Conservation (phyloP, 306 rosid genomes). For the Rosa rugosa region DNA sequence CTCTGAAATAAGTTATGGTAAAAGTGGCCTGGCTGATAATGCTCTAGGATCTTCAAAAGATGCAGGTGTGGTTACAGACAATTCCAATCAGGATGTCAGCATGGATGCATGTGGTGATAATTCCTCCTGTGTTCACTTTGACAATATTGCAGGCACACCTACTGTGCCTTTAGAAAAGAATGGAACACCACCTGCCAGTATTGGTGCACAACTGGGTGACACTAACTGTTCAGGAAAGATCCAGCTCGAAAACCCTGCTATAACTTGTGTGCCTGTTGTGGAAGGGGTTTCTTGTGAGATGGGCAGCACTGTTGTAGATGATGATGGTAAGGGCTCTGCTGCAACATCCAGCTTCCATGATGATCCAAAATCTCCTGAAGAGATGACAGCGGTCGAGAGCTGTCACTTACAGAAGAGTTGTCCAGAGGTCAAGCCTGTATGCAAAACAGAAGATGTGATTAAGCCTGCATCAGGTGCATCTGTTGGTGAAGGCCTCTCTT, state of each 20-base stretch:
- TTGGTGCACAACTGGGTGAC: slow-evolving; percentile 14
- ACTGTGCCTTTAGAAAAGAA: background rate
- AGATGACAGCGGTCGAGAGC: background rate
- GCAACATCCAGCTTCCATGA: slow-evolving; percentile 22
- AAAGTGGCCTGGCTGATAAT: slow-evolving; percentile 5
- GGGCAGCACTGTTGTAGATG: slow-evolving; percentile 22
- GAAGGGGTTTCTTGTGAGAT: slow-evolving; percentile 26
- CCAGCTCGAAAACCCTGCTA: slow-evolving; percentile 10
- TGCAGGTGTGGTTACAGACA: slow-evolving; percentile 2
- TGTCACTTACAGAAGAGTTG: slow-evolving; percentile 1
- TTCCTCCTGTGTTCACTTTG: background rate
- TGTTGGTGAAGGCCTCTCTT: slow-evolving; percentile 15
- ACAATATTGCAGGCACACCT: background rate
- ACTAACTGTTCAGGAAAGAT: background rate
- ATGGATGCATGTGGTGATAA: slow-evolving; percentile 11
- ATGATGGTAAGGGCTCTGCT: slow-evolving; percentile 17
- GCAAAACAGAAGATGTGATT: slow-evolving; percentile 4
- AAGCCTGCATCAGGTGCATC: slow-evolving; percentile 14
- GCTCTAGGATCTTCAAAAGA: slow-evolving; percentile 15
- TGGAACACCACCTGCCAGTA: background rate
- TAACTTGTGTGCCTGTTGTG: slow-evolving; percentile 5
- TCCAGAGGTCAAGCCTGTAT: slow-evolving; percentile 13
- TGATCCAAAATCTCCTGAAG: slow-evolving; percentile 23
- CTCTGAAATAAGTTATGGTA: slow-evolving; percentile 7
- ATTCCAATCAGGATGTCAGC: slow-evolving; percentile 1